A percentile compares a stretch with the other conserved stretches of the same genome.
Evolutionary conservation across 2,329 filamentous ascomycete species (phyloP).

Genomic region (Pestalotiopsis sp.): DNA sequence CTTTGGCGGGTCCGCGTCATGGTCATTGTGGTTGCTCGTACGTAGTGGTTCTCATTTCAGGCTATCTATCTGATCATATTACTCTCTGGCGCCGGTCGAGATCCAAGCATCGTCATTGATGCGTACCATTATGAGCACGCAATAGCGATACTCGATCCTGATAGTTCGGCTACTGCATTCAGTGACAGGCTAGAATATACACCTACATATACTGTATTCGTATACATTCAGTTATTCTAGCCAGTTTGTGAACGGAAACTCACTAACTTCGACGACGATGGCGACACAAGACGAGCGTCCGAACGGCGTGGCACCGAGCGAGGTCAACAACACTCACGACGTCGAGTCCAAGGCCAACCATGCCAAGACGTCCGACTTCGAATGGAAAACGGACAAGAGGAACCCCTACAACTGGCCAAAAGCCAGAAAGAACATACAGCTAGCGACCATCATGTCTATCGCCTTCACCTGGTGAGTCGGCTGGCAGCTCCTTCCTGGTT

Average conservation of each 20-base stretch:
- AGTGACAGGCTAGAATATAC: too few relatives aligned
- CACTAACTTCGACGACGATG: background rate
- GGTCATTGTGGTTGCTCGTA: too few relatives aligned
- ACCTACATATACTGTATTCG: too few relatives aligned
- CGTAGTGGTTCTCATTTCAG: too few relatives aligned
- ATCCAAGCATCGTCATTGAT: too few relatives aligned
- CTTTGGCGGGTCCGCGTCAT: too few relatives aligned
- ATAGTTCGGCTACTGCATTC: too few relatives aligned
- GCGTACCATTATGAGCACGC: too few relatives aligned
- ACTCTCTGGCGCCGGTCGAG: too few relatives aligned
- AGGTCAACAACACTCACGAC: background rate
- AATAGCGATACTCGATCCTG: too few relatives aligned
- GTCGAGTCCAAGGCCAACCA: background rate
- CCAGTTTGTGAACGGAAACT: background rate
- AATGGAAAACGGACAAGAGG: conserved; percentile 41
- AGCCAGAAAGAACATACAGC: conserved; percentile 41
- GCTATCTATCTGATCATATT: too few relatives aligned
- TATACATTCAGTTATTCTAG: too few relatives aligned
- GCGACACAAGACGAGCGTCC: background rate
- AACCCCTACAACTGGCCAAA: conserved; percentile 56
- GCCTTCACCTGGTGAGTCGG: conserved; percentile 41
- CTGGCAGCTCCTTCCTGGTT: background rate
- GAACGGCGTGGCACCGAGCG: background rate
- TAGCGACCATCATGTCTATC: conserved; percentile 38
- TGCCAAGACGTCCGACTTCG: conserved; percentile 5